Conservation (phyloP, 805 yeast genomes). For the Candida silvicultrix region DNA sequence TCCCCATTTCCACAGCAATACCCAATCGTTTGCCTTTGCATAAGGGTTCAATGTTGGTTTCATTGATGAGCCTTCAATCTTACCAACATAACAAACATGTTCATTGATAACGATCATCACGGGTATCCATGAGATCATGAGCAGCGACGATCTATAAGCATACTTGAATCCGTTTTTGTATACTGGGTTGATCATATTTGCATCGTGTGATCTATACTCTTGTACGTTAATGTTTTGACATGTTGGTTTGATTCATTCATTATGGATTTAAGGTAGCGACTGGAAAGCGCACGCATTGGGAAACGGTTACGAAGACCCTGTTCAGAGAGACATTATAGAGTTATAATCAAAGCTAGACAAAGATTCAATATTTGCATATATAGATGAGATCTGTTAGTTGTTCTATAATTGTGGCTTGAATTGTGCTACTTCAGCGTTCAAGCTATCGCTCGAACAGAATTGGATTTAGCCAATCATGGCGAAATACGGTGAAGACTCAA, state of each 20-base stretch:
- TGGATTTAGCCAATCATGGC: no score
- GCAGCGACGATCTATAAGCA: conserved; percentile 25
- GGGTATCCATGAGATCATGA: conserved; percentile 69
- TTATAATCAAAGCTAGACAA: no score
- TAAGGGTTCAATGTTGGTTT: conserved; percentile 81
- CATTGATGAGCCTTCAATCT: conserved; percentile 81
- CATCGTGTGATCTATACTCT: background rate
- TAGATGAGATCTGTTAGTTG: no score
- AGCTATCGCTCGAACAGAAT: no score
- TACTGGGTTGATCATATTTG: background rate
- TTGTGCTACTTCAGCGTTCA: no score
- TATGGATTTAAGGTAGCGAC: background rate
- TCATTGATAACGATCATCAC: conserved; percentile 64
- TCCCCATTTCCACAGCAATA: conserved; percentile 62
- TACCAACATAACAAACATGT: conserved; percentile 66
- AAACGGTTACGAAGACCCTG: background rate
- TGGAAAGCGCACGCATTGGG: background rate
- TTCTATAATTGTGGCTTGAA: no score
- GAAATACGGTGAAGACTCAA: no score
- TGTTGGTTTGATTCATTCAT: background rate
- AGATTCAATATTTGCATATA: no score
- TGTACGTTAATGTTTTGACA: background rate
- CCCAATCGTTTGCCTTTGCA: conserved; percentile 45
- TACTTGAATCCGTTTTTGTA: conserved; percentile 17
- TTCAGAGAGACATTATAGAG: no score